Evolutionary conservation across 1,284 basidiomycete species (phyloP), one percentile per base, ranked within the genome.

Genomic region (Malassezia equina): DNA sequence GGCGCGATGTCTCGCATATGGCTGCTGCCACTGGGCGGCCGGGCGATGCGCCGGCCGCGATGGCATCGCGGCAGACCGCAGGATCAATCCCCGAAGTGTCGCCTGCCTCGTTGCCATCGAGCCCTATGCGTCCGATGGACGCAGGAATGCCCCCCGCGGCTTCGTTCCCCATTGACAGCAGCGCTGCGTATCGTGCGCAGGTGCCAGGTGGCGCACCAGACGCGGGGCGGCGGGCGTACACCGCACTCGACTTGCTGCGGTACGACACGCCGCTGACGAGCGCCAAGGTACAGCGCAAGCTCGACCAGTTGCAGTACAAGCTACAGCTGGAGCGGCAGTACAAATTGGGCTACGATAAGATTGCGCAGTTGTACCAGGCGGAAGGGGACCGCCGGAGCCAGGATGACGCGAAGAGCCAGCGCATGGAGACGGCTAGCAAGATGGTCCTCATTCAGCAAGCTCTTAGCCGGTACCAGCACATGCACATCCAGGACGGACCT

Each of bases 241-340:
- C 49, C 7, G 43, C 51, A 24, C 27, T 47, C 80, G 94, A 99
- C 79, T 80, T 99, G 62, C 88, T 95, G 77, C 93, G 93, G 77
- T 90, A 91, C 64, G 94, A 99, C 77, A 93, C 91, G 33, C 93
- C 93, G 19, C 84, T 93, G 72, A 93, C 90, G 21, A 86, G 90
- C 5, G 87, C 89, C 61, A 98, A 95, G 80, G 96, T 99, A 75
- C 88, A 90, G 43, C 84, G 85, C 65, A 96, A 96, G 93, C 83
- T 98, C 54, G 90, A 96, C 77, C 91, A 96, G 77, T 84, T 99
- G 64, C 91, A 98, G 76, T 96, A 95, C 82, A 98, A 98, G 79
- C 84, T 96, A 49, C 89, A 93, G 77, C 88, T 98, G 64, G 94
- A 99, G 77, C 84, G 87, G 79, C 91, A 98, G 78, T 96, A 96